Conservation (phyloP, 1,284 basidiomycete genomes). For the Moesziomyces antarcticus region DNA sequence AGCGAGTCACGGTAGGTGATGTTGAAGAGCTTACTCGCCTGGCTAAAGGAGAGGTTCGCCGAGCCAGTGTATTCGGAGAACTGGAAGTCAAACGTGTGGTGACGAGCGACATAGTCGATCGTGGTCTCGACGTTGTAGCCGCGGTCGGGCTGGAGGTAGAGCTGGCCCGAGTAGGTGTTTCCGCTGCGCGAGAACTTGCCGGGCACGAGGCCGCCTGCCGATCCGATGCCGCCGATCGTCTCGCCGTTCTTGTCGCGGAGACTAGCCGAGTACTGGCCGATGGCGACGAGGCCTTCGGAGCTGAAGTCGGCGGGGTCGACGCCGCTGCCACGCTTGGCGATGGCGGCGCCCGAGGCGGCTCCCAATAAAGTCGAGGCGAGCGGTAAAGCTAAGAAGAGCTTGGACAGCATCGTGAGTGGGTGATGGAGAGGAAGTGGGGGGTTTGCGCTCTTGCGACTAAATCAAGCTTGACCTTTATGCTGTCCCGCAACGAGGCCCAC, state of each 20-base stretch:
- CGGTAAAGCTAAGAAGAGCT: constrained; percentile 17
- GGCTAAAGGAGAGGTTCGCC: constrained; percentile 72
- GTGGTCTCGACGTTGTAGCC: constrained; percentile 71
- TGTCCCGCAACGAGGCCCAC: too few relatives aligned
- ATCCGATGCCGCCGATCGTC: constrained; percentile 67
- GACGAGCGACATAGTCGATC: constrained; percentile 75
- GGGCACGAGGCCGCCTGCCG: constrained; percentile 37
- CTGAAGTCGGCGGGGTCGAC: constrained; percentile 48
- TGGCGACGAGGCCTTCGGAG: constrained; percentile 68
- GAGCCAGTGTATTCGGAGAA: constrained; percentile 71
- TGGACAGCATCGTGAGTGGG: constrained; percentile 13
- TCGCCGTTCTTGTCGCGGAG: constrained; percentile 62
- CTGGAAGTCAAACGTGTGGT: constrained; percentile 74
- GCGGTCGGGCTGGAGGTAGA: constrained; percentile 73
- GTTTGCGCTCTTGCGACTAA: constrained; percentile 2
- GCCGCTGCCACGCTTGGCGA: constrained; percentile 17
- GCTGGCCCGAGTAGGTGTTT: constrained; percentile 69
- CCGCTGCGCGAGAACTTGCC: constrained; percentile 31
- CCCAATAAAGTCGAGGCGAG: constrained; percentile 7
- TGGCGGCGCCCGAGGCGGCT: constrained; percentile 16
- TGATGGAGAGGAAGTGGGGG: not conserved
- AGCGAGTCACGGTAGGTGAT: constrained; percentile 73
- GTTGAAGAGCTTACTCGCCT: constrained; percentile 73
- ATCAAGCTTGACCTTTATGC: too few relatives aligned
- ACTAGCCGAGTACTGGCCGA: constrained; percentile 64